Evolutionary conservation across 2,329 filamentous ascomycete species (phyloP).

Genomic region (Cladosporium sp.): DNA sequence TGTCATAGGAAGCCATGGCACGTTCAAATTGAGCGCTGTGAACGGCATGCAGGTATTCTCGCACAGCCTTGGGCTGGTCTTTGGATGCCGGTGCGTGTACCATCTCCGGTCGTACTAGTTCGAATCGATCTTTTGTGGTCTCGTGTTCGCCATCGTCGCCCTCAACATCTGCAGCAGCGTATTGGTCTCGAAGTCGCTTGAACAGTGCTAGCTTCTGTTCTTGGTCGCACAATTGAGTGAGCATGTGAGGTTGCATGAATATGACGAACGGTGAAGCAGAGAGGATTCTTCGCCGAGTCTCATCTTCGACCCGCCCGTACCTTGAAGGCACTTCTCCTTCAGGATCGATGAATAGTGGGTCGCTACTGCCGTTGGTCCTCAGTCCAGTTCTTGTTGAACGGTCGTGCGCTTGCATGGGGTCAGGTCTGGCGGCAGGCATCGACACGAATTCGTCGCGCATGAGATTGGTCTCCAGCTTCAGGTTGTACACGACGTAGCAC

Average conservation of each 20-base stretch:
- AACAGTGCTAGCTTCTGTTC: conserved; percentile 81
- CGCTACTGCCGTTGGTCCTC: background rate
- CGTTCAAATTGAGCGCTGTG: conserved; percentile 97
- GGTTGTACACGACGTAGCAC: conserved; percentile 97
- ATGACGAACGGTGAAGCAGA: conserved; percentile 96
- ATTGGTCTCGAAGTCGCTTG: conserved; percentile 77
- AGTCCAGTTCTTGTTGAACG: conserved; percentile 24
- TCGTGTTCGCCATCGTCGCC: conserved; percentile 46
- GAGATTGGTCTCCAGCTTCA: conserved; percentile 91
- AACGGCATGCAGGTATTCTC: conserved; percentile 90
- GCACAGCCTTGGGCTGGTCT: conserved; percentile 84
- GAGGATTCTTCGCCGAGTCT: conserved; percentile 87
- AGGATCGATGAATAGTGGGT: background rate
- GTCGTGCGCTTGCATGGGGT: conserved; percentile 37
- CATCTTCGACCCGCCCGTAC: conserved; percentile 92
- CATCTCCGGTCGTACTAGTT: conserved; percentile 94
- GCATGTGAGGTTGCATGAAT: conserved; percentile 87
- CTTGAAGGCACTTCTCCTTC: conserved; percentile 66
- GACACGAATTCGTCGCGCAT: conserved; percentile 91
- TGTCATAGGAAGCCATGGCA: conserved; percentile 88
- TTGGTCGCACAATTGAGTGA: conserved; percentile 89
- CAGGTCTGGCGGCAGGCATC: conserved; percentile 58
- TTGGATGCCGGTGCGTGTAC: conserved; percentile 81
- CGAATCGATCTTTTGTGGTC: conserved; percentile 59
- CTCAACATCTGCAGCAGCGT: conserved; percentile 43